Percentiles rank a stretch among this genome's conserved stretches.
These are phyloP conservation scores for Boletus barrowsii DNA, from an alignment of 768 basidiomycete species.

Conservation along the genomic window DNA sequence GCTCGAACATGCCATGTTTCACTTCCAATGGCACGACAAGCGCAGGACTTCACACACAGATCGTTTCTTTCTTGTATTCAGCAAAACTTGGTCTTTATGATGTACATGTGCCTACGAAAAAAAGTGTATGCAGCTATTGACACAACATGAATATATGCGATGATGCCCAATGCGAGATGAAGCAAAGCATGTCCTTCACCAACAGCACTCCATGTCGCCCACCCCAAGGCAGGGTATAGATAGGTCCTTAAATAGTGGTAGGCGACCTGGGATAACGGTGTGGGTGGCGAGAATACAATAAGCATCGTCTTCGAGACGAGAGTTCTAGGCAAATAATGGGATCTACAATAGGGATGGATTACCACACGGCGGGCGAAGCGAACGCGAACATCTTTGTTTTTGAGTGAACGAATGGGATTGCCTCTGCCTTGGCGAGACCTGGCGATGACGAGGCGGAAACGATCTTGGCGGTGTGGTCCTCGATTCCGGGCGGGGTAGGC, in stretches of 20 bases:
- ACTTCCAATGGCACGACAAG: not conserved
- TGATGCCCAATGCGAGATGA: constrained; percentile 29
- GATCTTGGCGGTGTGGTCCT: constrained; percentile 49
- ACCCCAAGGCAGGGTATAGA: constrained; percentile 30
- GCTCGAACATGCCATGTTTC: constrained; percentile 4
- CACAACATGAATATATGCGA: constrained; percentile 37
- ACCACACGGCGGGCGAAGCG: constrained; percentile 62
- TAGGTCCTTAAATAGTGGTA: constrained; percentile 32
- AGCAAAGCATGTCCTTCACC: constrained; percentile 23
- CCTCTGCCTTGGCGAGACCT: constrained; percentile 19
- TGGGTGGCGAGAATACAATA: constrained; percentile 23
- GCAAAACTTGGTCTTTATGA: constrained; percentile 29
- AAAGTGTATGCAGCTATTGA: constrained; percentile 35
- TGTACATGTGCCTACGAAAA: constrained; percentile 35
- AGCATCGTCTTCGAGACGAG: constrained; percentile 29
- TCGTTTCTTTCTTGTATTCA: constrained; percentile 19
- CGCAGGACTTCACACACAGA: no score
- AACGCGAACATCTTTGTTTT: constrained; percentile 66
- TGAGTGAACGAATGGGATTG: constrained; percentile 30
- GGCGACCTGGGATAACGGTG: constrained; percentile 8
- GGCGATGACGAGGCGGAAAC: constrained; percentile 41
- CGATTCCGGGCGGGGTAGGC: constrained; percentile 52
- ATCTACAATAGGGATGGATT: constrained; percentile 27
- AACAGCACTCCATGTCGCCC: constrained; percentile 24
- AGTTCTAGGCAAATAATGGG: constrained; percentile 22